Base-by-base conservation (phyloP, 2,329 filamentous ascomycete species). In the Ceratocystis lukuohia region DNA sequence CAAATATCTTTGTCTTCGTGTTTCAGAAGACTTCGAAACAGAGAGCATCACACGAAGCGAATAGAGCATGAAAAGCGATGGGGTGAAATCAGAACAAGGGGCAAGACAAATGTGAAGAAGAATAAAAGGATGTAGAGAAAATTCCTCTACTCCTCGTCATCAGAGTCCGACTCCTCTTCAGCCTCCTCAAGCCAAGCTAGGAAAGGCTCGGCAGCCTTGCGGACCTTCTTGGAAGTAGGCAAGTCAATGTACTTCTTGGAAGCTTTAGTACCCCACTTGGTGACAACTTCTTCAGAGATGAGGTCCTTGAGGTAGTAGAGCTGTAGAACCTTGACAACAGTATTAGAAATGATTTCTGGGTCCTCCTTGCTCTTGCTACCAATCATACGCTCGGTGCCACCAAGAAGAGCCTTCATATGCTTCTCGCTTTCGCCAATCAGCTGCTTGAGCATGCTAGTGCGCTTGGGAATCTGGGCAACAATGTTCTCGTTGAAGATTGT, bases 211-310 rank as follows among this genome's bases (percentile, higher is more conserved):
- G 94, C 91, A 70, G 90, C 88, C 82, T 95, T 93, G 79, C 92
- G 91, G 69, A 97, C 91, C 83, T 95, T 96, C 82, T 91, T 93
- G 79, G 91, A 96, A 69, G 86, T 92, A 68, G 87, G 75, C 69
- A 95, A 77, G 75, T 97, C 93, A 71, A 95, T 89, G 75, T 97
- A 97, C 81, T 96, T 96, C 87, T 96, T 96, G 84, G 91, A 96
- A 68, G 93, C 91, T 82, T 94, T 96, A 74, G 84, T 83, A 70
- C 92, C 93, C 93, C 94, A 99, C 71, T 88, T 87, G 77, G 87
- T 89, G 74, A 96, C 85, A 17, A 91, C 84, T 70, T 96, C 92
- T 80, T 99, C 94, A 64, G 83, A 86, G 72, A 96, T 80, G 66
- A 99, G 82, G 71, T 99, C 94, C 73, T 91, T 82, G 77, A 96